Conservation (phyloP, 2,329 filamentous ascomycete genomes). For the Fusarium begoniae region DNA sequence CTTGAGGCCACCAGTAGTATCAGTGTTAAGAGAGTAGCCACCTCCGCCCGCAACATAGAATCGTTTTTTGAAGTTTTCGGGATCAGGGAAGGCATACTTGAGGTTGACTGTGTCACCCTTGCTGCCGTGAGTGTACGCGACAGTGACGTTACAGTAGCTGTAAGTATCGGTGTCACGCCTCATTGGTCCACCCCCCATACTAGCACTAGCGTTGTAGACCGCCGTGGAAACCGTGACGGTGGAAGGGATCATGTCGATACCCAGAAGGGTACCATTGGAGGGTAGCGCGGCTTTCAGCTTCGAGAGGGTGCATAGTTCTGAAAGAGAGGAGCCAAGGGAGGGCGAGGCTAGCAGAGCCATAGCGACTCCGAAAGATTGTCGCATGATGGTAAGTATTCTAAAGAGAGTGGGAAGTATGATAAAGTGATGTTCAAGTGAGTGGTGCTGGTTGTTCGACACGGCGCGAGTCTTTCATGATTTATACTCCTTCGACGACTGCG, state of each 20-base stretch:
- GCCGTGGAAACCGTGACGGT: background rate
- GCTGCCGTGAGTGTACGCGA: background rate
- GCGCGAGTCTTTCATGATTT: no score
- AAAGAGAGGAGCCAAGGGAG: background rate
- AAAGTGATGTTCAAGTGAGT: background rate
- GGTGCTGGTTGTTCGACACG: background rate
- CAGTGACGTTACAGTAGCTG: slow-evolving; percentile 2
- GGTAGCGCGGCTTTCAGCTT: background rate
- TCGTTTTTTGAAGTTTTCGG: background rate
- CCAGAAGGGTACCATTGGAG: background rate
- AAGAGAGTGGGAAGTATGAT: background rate
- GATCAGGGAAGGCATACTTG: slow-evolving; percentile 1
- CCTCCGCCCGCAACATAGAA: slow-evolving; percentile 6
- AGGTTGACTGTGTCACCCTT: background rate
- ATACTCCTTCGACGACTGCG: background rate
- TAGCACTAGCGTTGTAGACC: background rate
- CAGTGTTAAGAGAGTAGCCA: slow-evolving; percentile 32
- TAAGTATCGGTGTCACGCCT: background rate
- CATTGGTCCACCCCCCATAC: background rate
- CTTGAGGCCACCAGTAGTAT: slow-evolving; percentile 50
- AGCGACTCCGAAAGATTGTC: background rate
- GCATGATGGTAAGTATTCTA: background rate
- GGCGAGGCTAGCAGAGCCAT: background rate
- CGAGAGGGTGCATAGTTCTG: background rate
- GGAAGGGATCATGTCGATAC: background rate